Base-by-base conservation (phyloP, 768 basidiomycete species). In the Amanita rimosa region DNA sequence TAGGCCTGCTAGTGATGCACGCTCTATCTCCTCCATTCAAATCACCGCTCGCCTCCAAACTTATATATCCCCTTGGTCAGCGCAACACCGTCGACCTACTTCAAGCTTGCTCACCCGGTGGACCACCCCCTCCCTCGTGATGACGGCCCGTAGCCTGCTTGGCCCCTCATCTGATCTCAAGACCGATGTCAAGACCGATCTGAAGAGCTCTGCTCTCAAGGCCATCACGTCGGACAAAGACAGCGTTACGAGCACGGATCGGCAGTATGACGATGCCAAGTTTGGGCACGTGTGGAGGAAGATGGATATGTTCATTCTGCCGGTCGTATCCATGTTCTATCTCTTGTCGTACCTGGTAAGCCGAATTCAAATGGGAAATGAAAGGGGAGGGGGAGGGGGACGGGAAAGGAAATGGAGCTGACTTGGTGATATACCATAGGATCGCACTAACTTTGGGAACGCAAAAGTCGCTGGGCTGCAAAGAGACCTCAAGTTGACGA, bases 401-500 rank as follows among this genome's bases (percentile, higher is more conserved):
- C 9, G 14, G 16, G 2, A 46, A 7, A 10, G 27, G 13, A 8
- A 17, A 35, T 37, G 8, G 33, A 14, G 2, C 22, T 33, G 17
- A 40, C 24, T 35, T 24, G 39, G 21, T 21, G 46, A 3, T 31
- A 8, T 50, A 4, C 13, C 8, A 17, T 35, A 74, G 73, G 74
- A 76, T 53, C 68, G 76, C 47, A 74, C 71, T 10, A 79, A 81
- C 54, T 64, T 81, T 34, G 72, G 71, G 24, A 81, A 81, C 52
- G 81, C 79, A 36, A 69, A 73, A n/a, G 69, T 81, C 5, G 80
- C 79, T 8, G 80, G 81, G 9, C 59, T 83, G 51, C 76, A 80
- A 55, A 70, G 60, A 16, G 70, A 76, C 41, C 58, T 83, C 41
- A 63, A 71, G 39, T 68, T 81, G 65, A 66, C 69, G 10, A 66